Percentiles rank a stretch among this genome's conserved stretches.
These are phyloP conservation scores for Suhomyces faveliae DNA, from an alignment of 805 yeast species.

Conservation along the genomic window DNA sequence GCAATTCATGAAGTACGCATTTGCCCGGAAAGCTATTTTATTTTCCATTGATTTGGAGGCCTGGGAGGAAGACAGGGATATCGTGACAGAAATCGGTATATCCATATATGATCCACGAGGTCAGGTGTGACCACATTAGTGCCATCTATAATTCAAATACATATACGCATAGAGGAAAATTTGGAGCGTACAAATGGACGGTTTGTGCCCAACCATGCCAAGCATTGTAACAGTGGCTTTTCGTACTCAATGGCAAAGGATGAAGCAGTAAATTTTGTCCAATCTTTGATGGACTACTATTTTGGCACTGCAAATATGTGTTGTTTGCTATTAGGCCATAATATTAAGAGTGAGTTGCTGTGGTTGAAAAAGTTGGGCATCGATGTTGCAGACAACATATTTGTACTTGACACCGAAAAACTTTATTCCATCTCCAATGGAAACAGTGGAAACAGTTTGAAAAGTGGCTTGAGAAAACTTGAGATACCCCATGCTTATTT, in stretches of 20 bases:
- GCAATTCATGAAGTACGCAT: constrained; percentile 20
- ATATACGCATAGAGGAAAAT: constrained; percentile 47
- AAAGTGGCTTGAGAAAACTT: constrained; percentile 45
- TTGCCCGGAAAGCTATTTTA: constrained; percentile 26
- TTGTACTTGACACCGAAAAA: constrained; percentile 47
- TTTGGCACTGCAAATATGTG: constrained; percentile 22
- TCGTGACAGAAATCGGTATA: constrained; percentile 58
- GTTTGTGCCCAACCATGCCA: constrained; percentile 54
- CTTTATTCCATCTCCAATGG: constrained; percentile 44
- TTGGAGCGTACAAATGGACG: constrained; percentile 45
- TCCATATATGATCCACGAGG: constrained; percentile 54
- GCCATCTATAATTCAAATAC: constrained; percentile 42
- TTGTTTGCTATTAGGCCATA: constrained; percentile 58
- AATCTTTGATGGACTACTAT: constrained; percentile 44
- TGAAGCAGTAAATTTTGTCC: constrained; percentile 40
- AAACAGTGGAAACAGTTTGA: constrained; percentile 42
- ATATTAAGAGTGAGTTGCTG: constrained; percentile 50
- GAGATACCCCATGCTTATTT: constrained; percentile 56
- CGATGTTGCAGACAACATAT: constrained; percentile 34
- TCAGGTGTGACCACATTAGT: constrained; percentile 36
- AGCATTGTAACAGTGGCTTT: constrained; percentile 50
- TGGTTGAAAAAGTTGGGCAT: constrained; percentile 51
- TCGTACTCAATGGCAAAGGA: constrained; percentile 40
- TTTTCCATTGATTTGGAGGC: constrained; percentile 59
- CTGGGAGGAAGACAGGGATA: constrained; percentile 42